A percentile compares a stretch with the other conserved stretches of the same genome.
These are phyloP conservation scores for Boletus calvinii DNA, from an alignment of 1,284 basidiomycete genomes.

Conservation along the genomic window DNA sequence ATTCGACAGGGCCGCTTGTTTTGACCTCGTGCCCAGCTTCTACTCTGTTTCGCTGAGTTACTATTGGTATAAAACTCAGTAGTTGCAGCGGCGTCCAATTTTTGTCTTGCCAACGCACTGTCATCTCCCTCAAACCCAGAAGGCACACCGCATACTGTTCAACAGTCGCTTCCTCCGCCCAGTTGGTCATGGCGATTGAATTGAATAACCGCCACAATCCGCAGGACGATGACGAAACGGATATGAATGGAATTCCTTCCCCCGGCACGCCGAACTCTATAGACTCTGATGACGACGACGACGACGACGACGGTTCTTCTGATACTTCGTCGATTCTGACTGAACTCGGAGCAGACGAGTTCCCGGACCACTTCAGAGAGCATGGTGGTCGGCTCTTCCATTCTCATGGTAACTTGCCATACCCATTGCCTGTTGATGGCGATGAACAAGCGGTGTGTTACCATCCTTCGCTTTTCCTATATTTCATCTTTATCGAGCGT, in stretches of 20 bases:
- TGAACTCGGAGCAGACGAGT: constrained; percentile 47
- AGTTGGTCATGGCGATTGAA: constrained; percentile 32
- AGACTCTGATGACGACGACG: constrained; percentile 23
- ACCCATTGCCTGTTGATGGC: constrained; percentile 66
- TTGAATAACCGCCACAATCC: constrained; percentile 25
- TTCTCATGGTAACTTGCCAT: constrained; percentile 57
- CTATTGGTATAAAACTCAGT: constrained; percentile 41
- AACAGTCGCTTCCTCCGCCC: constrained; percentile 6
- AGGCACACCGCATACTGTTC: constrained; percentile 12
- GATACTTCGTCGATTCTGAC: constrained; percentile 44
- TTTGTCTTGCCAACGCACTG: constrained; percentile 38
- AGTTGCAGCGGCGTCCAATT: constrained; percentile 39
- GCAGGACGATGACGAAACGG: constrained; percentile 24
- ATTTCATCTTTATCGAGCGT: background rate
- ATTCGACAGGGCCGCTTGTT: constrained; percentile 36
- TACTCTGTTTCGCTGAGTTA: constrained; percentile 40
- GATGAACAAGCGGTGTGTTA: constrained; percentile 56
- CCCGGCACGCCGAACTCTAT: constrained; percentile 6
- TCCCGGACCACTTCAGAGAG: constrained; percentile 57
- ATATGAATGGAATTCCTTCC: constrained; percentile 13
- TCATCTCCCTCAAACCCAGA: constrained; percentile 31
- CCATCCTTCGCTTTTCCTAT: background rate
- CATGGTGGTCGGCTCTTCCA: constrained; percentile 60
- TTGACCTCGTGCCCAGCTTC: constrained; percentile 38
- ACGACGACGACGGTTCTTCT: constrained; percentile 36